Conservation (phyloP, 2,329 filamentous ascomycete genomes). For the Aspergillus quadrilineatus region DNA sequence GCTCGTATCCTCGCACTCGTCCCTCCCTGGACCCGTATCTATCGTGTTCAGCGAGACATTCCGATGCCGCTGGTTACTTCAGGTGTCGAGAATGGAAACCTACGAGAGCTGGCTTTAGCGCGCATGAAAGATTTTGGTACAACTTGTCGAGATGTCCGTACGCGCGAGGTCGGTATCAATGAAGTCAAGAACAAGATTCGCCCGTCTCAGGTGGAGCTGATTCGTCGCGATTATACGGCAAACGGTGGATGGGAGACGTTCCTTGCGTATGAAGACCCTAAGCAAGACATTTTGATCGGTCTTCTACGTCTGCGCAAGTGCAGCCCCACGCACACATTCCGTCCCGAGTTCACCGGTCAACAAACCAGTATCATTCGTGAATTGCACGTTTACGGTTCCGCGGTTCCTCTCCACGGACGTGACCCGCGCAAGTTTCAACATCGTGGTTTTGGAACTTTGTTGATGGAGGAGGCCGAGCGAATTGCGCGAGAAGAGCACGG, state of each 20-base stretch:
- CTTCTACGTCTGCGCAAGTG: slow-evolving; percentile 87
- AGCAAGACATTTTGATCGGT: slow-evolving; percentile 95
- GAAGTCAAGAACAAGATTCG: slow-evolving; percentile 99
- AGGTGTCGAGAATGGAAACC: slow-evolving; percentile 94
- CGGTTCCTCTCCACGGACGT: slow-evolving; percentile 93
- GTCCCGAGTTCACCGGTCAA: slow-evolving; percentile 80
- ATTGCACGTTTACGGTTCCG: slow-evolving; percentile 93
- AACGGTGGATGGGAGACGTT: slow-evolving; percentile 99
- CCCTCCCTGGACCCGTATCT: slow-evolving; percentile 97
- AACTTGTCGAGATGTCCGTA: slow-evolving; percentile 91
- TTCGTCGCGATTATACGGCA: slow-evolving; percentile 88
- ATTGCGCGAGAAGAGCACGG: slow-evolving; percentile 94
- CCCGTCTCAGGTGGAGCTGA: slow-evolving; percentile 91
- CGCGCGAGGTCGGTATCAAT: slow-evolving; percentile 95
- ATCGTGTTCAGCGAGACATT: slow-evolving; percentile 96
- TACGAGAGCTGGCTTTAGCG: slow-evolving; percentile 89
- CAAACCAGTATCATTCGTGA: slow-evolving; percentile 90
- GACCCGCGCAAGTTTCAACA: slow-evolving; percentile 98
- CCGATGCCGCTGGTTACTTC: slow-evolving; percentile 99
- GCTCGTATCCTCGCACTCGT: slow-evolving; percentile 93
- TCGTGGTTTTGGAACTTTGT: slow-evolving; percentile 88
- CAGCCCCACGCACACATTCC: slow-evolving; percentile 85
- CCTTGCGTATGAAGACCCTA: slow-evolving; percentile 94
- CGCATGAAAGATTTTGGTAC: slow-evolving; percentile 99
- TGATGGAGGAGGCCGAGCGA: slow-evolving; percentile 97